A percentile compares a stretch with the other conserved stretches of the same genome.
Evolutionary conservation across 441 rosid species (phyloP).

Genomic region (Jatropha podagrica): DNA sequence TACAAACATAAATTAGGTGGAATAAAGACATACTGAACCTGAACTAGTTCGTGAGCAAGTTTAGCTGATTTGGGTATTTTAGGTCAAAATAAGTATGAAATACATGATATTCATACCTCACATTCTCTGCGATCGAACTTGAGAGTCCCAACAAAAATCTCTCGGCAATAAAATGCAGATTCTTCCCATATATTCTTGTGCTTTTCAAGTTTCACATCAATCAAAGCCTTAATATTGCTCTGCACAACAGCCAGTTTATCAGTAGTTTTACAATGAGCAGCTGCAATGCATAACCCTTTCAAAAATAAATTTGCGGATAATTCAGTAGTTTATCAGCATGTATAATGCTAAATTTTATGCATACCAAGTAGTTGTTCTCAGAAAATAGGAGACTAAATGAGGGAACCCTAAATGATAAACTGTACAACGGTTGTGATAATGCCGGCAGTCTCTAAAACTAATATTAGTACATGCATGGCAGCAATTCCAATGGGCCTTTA

Average conservation of each 20-base stretch:
- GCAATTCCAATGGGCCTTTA: too few species aligned
- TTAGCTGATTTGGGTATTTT: too few species aligned
- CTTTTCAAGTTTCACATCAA: constrained; percentile 89
- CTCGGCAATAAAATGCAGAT: constrained; percentile 69
- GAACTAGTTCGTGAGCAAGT: neutral
- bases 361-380: too few species aligned
- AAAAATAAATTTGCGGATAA: neutral
- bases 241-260: constrained; percentile 30
- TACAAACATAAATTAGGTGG: neutral
- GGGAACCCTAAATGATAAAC: neutral
- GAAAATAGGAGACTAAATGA: neutral
- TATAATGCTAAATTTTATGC: neutral
- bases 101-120: constrained; percentile 50
- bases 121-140: constrained; percentile 73
- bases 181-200: constrained; percentile 88
- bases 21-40: neutral
- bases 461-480: too few species aligned
- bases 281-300: neutral
- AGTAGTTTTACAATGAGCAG: constrained; percentile 9
- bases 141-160: constrained; percentile 64
- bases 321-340: constrained; percentile 10
- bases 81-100: neutral
- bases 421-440: neutral
- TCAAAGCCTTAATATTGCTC: constrained; percentile 69
- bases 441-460: too few species aligned